Evolutionary conservation across 2,329 filamentous ascomycete species (phyloP), one percentile per base, ranked within the genome.

Genomic region (Stagonosporopsis tanaceti): DNA sequence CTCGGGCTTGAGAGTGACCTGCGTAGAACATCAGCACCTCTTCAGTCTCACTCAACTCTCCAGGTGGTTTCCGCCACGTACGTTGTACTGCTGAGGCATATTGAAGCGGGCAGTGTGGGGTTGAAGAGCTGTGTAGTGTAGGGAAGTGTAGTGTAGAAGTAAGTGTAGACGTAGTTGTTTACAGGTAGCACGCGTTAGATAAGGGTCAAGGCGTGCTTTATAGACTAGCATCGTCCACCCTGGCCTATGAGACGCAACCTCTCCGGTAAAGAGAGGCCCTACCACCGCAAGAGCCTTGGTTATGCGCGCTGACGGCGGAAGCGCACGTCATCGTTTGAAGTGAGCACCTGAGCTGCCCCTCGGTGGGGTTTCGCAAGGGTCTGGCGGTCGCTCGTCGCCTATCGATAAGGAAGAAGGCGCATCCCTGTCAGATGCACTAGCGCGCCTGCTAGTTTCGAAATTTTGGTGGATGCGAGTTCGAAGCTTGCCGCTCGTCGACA

Each of bases 1-100:
- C 61, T 87, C 85, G 38, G 87, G 81, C 79, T 95, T 94, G 78
- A 91, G 86, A 54, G 92, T 92, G 64, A 97, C 87, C 93, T 97
- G 58, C 27, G 38, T 15, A 6, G 39, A 22, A 5, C 1, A 34
- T 66, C 27, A 65, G 59, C 50, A 47, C 9, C 7, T 47, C 20
- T 15, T 2, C 8, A 22, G 4, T 6, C 1, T 27, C 6, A 11
- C 22, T 41, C 39, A 15, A 12, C 9, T 20, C 30, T 6, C 12
- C 7, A 34, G 7, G 2, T 8, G 6, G 52, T 24, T 22, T 5
- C 2, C 27, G n/a, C 30, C 17, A 48, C 72, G 51, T 65, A 70
- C 75, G 69, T 76, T 77, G 71, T 59, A 59, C 12, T 73, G 62
- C 45, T 67, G 64, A 68, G 75, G 73, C 75, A 77, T 77, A 17